Evolutionary conservation across 345 rosid species (phyloP).

Genomic region (Hibiscus syriacus): DNA sequence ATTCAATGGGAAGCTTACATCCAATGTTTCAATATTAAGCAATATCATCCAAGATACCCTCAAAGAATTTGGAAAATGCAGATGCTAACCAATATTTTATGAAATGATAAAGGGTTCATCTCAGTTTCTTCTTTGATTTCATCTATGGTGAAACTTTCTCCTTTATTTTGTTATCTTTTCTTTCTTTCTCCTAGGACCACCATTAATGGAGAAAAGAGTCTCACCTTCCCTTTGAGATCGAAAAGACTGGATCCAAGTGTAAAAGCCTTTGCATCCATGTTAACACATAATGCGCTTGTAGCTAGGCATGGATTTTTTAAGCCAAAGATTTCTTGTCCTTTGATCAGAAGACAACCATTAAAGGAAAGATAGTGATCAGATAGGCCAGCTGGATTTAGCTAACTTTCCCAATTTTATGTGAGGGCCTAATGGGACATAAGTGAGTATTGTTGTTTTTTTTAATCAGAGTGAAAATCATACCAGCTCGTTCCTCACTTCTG

Average conservation of each 20-base stretch:
- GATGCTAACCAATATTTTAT: neutral
- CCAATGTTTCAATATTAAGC: neutral
- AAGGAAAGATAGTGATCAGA: too few relatives aligned
- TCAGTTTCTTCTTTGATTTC: neutral
- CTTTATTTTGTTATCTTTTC: too few relatives aligned
- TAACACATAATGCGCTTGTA: neutral
- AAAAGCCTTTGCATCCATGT: neutral
- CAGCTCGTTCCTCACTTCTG: neutral
- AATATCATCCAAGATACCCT: neutral
- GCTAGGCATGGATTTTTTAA: conserved; percentile 8
- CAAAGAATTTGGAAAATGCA: neutral
- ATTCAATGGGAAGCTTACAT: neutral
- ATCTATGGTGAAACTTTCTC: too few relatives aligned
- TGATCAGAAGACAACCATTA: conserved; percentile 12
- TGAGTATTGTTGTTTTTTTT: too few relatives aligned
- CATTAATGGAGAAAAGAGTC: too few relatives aligned
- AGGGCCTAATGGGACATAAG: neutral
- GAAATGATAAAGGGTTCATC: neutral
- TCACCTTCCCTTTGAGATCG: conserved; percentile 3
- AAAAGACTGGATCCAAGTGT: neutral
- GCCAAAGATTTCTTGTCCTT: conserved; percentile 9
- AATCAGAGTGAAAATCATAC: neutral
- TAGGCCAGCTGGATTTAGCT: conserved; percentile 14
- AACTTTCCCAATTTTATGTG: neutral
- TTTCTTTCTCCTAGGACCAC: too few relatives aligned